A percentile compares a stretch with the other conserved stretches of the same genome.
Conservation (phyloP, 2,329 filamentous ascomycete genomes). For the Ilyonectria robusta region DNA sequence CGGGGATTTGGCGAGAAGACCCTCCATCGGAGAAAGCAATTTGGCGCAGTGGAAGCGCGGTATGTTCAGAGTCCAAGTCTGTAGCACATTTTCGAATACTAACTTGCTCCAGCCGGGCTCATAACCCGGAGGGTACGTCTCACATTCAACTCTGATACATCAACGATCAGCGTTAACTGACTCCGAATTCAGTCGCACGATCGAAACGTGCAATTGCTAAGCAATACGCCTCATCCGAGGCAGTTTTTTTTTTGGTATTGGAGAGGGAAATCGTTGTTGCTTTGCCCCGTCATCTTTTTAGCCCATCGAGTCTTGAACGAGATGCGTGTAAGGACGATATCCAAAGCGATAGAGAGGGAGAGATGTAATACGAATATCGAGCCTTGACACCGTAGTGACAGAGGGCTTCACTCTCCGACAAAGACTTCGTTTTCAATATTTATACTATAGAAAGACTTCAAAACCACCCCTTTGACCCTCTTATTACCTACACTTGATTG, state of each 20-base stretch:
- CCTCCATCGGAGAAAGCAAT: constrained; percentile 18
- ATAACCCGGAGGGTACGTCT: constrained; percentile 29
- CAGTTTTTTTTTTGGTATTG: neutral
- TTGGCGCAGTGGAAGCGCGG: constrained; percentile 30
- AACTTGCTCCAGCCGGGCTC: constrained; percentile 27
- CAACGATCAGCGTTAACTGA: neutral
- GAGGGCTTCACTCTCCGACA: too few relatives aligned
- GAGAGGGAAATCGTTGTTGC: too few relatives aligned
- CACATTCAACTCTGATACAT: neutral
- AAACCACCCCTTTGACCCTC: neutral
- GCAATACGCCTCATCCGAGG: neutral
- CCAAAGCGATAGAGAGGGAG: too few relatives aligned
- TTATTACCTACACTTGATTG: too few relatives aligned
- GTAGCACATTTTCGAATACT: neutral
- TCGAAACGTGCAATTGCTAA: constrained; percentile 31
- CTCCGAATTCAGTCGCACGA: constrained; percentile 16
- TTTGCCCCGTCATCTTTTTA: too few relatives aligned
- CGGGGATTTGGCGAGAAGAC: neutral
- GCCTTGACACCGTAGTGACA: too few relatives aligned
- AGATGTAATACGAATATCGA: too few relatives aligned
- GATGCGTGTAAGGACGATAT: too few relatives aligned
- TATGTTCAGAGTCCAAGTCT: constrained; percentile 7
- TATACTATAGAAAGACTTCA: neutral
- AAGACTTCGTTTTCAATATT: too few relatives aligned
- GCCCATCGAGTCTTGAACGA: too few relatives aligned